Evolutionary conservation across 1,284 basidiomycete species (phyloP).

Genomic region (Trametes pubescens): DNA sequence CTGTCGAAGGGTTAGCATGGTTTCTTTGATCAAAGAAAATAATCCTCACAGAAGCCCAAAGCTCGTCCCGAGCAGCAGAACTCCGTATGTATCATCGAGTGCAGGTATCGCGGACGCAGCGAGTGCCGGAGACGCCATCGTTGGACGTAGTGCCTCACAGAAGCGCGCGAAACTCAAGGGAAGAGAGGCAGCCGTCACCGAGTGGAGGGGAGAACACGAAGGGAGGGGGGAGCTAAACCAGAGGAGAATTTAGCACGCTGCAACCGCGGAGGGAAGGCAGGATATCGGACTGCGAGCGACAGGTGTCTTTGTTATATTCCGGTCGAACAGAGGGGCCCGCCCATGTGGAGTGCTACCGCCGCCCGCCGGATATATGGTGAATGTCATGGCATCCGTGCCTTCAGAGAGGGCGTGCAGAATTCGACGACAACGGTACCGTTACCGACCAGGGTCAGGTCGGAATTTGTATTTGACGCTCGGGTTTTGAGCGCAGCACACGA

Average conservation of each 20-base stretch:
- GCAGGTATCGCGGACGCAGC: background rate
- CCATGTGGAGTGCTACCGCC: no score
- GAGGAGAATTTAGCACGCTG: background rate
- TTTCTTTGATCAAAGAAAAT: background rate
- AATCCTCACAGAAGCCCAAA: conserved; percentile 2
- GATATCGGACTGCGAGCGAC: background rate
- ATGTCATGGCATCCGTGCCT: no score
- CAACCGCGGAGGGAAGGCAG: background rate
- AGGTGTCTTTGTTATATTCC: no score
- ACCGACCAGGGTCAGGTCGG: no score
- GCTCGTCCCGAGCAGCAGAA: conserved; percentile 7
- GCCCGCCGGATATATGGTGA: no score
- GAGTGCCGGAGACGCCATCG: background rate
- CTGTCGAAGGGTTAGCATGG: background rate
- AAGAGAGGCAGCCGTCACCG: background rate
- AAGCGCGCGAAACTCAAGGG: background rate
- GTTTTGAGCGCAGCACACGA: no score
- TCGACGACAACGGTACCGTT: no score
- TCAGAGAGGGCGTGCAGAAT: no score
- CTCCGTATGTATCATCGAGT: conserved; percentile 2
- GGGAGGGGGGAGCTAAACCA: background rate
- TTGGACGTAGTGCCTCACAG: background rate
- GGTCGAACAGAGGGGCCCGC: no score
- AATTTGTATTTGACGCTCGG: no score
- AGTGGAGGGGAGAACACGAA: background rate